Conservation (phyloP, 2,329 filamentous ascomycete species). For the Thermothelomyces thermophilus region DNA sequence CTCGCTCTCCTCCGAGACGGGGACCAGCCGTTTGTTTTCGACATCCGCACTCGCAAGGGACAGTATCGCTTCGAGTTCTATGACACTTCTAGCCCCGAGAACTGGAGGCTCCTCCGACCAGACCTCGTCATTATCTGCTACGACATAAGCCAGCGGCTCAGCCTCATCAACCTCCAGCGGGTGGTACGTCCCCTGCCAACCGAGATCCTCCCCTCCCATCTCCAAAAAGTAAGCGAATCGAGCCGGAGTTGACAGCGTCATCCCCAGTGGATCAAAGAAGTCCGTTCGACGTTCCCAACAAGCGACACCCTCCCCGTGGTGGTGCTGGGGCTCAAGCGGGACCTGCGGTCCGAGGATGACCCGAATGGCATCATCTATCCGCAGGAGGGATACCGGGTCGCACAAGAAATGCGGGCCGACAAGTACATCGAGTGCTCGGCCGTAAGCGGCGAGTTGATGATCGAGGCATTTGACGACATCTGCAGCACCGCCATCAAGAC, state of each 20-base stretch:
- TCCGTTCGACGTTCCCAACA: conserved; percentile 41
- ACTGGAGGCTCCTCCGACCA: conserved; percentile 52
- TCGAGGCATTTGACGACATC: conserved; percentile 54
- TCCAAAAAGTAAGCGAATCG: not conserved
- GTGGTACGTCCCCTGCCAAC: conserved; percentile 36
- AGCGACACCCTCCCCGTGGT: conserved; percentile 47
- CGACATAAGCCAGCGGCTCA: conserved; percentile 53
- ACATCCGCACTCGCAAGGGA: conserved; percentile 41
- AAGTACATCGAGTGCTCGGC: conserved; percentile 60
- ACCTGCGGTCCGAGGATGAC: conserved; percentile 51
- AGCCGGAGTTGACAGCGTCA: conserved; percentile 1
- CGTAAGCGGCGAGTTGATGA: conserved; percentile 51
- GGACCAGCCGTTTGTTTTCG: conserved; percentile 56
- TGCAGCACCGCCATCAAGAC: conserved; percentile 49
- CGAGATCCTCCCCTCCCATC: not conserved
- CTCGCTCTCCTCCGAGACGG: conserved; percentile 49
- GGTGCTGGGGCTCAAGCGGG: conserved; percentile 54
- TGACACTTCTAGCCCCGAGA: conserved; percentile 52
- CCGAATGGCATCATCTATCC: conserved; percentile 56
- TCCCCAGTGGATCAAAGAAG: conserved; percentile 52
- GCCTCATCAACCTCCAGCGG: conserved; percentile 51
- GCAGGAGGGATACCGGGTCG: conserved; percentile 51
- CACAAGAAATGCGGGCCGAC: conserved; percentile 54
- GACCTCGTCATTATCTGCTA: conserved; percentile 55
- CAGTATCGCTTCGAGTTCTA: conserved; percentile 52